These are phyloP conservation scores for Aleurites moluccanus DNA, from an alignment of 441 rosid species.

Conservation along the genomic window DNA sequence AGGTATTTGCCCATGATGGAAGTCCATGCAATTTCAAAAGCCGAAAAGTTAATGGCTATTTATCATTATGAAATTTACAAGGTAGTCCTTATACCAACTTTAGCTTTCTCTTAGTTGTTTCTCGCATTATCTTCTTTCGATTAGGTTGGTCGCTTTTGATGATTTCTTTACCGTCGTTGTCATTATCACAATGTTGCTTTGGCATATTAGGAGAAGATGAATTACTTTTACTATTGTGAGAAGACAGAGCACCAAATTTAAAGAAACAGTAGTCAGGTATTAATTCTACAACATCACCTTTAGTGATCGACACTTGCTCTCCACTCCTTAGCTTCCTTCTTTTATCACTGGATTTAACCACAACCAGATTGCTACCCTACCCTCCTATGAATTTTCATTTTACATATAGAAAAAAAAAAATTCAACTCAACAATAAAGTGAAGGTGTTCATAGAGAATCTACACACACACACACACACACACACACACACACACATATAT, in stretches of 20 bases:
- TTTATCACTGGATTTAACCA: conserved; percentile 53
- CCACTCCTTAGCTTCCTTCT: conserved; percentile 56
- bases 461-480: too few species aligned
- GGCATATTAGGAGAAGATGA: conserved; percentile 19
- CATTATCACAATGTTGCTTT: conserved; percentile 33
- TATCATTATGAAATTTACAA: conserved; percentile 42
- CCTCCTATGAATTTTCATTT: conserved; percentile 46
- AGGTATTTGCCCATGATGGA: conserved; percentile 88
- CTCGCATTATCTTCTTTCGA: conserved; percentile 50
- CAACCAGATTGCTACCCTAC: conserved; percentile 82
- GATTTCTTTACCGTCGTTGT: conserved; percentile 7
- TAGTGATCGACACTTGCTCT: conserved; percentile 41
- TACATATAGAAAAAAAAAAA: background rate
- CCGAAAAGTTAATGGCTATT: conserved; percentile 56
- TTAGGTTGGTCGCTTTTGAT: conserved; percentile 23
- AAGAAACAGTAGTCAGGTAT: conserved; percentile 81
- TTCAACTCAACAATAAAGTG: background rate
- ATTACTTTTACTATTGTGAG: conserved; percentile 13
- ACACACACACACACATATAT: too few species aligned
- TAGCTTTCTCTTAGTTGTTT: conserved; percentile 28
- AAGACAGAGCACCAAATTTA: conserved; percentile 41
- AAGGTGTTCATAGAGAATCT: background rate
- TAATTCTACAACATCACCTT: conserved; percentile 73
- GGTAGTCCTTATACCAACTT: too few species aligned
- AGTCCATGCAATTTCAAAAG: conserved; percentile 69